Evolutionary conservation across 1,284 basidiomycete species (phyloP), one percentile per base, ranked within the genome.

Genomic region (Rhodotorula sp.): DNA sequence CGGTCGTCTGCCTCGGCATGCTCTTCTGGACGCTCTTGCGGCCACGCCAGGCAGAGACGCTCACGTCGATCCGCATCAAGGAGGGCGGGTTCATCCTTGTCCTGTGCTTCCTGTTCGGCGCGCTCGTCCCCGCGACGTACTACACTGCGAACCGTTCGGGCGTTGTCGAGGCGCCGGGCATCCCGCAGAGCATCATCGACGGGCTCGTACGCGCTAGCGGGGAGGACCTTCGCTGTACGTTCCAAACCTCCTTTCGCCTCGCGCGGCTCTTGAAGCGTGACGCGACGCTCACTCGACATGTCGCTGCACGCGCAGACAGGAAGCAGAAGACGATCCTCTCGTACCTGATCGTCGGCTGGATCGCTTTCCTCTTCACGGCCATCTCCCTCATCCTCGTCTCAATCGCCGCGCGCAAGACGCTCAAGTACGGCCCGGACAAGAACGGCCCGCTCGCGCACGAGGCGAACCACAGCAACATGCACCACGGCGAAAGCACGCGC

Each of bases 371-470:
- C 60, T 67, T 65, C 25, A 73, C 71, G 39, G 34, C 58, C 36
- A 60, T 75, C 61, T 67, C 66, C 39, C 62, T 75, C 64, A 50
- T 75, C 27, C 72, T 76, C 66, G 70, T 74, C 32, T 71, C 68
- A 36, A 37, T 72, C 50, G 71, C 71, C 1, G 75, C 72, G 3
- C 72, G 75, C 39, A 63, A 76, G 51, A 66, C 73, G 37, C 68
- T 72, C 67, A 74, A 76, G 65, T 41, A 76, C 70, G 72, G 72
- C 21, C 51, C 60, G 22, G 72, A 71, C 37, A 57, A 29, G n/a
- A 44, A 25, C 1, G 34, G 59, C 55, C 51, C 59, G 48, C 60
- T 48, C 56, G 63, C 53, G 32, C 53, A 54, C 32, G 53, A 54
- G 53, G n/a, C 27, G 27, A 15, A 54, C 29, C 53, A 54, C 53